Evolutionary conservation across 441 rosid species (phyloP).

Genomic region (Mallotus japonicus): DNA sequence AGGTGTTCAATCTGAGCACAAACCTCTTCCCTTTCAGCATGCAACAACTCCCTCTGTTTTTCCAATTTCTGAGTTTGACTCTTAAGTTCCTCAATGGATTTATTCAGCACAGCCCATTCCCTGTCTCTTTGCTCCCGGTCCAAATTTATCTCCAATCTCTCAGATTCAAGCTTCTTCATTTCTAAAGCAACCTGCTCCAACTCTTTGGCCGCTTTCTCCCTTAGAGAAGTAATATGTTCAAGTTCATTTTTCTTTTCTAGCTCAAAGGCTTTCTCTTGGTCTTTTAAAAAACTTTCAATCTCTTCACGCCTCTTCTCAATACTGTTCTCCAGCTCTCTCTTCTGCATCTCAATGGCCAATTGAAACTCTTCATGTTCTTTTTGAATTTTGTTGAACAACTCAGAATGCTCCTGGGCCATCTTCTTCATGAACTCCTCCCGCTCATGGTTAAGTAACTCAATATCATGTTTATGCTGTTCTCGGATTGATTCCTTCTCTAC

Average conservation of each 20-base stretch:
- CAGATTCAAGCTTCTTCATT: conserved; percentile 72
- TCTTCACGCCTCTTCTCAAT: conserved; percentile 76
- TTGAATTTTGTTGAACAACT: conserved; percentile 83
- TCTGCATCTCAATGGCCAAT: conserved; percentile 78
- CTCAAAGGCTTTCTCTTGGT: conserved; percentile 76
- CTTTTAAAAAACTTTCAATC: conserved; percentile 35
- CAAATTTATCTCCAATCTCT: conserved; percentile 66
- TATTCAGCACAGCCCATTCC: conserved; percentile 75
- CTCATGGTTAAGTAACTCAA: conserved; percentile 63
- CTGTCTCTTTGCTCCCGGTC: conserved; percentile 78
- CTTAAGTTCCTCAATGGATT: conserved; percentile 75
- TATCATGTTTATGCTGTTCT: conserved; percentile 56
- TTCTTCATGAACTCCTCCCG: conserved; percentile 79
- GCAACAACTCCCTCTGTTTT: conserved; percentile 75
- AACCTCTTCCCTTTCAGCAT: conserved; percentile 73
- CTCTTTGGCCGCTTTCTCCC: conserved; percentile 65
- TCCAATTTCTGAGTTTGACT: conserved; percentile 73
- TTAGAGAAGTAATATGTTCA: conserved; percentile 52
- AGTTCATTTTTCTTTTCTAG: conserved; percentile 71
- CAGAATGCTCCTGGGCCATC: conserved; percentile 71
- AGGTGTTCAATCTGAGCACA: conserved; percentile 61
- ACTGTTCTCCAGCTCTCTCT: conserved; percentile 73
- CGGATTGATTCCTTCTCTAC: conserved; percentile 65
- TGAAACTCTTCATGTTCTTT: conserved; percentile 77
- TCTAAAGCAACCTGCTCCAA: conserved; percentile 63